Conservation (phyloP, 2,329 filamentous ascomycete species). For the Fusarium sp. region DNA sequence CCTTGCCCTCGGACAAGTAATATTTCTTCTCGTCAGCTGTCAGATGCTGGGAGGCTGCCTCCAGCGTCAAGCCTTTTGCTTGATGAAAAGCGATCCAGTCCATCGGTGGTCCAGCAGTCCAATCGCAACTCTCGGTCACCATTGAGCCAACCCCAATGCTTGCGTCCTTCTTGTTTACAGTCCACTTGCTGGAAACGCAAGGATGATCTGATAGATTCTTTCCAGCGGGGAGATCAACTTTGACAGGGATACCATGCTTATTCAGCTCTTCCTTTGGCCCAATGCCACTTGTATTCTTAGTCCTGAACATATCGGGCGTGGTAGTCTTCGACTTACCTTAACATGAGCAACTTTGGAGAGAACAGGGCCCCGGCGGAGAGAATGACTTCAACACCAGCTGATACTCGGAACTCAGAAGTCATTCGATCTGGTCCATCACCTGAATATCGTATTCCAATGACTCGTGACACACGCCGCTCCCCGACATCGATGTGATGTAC, state of each 20-base stretch:
- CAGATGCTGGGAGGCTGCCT: neutral
- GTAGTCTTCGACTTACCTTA: neutral
- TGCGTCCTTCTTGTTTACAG: neutral
- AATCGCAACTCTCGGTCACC: neutral
- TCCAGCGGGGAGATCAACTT: neutral
- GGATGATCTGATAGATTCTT: neutral
- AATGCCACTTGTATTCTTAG: neutral
- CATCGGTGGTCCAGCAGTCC: neutral
- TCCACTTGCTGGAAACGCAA: neutral
- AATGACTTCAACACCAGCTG: neutral
- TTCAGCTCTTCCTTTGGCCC: neutral
- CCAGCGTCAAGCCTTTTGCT: neutral
- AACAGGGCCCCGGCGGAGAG: neutral
- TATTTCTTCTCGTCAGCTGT: neutral
- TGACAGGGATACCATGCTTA: neutral
- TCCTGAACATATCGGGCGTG: rapidly evolving
- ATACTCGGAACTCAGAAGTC: neutral
- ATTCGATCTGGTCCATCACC: rapidly evolving
- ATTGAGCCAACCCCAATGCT: neutral
- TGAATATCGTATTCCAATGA: neutral
- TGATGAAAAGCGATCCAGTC: neutral
- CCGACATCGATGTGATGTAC: neutral
- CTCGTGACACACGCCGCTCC: neutral
- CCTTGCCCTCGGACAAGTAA: neutral
- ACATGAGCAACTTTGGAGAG: neutral